Percentiles rank a stretch among this genome's conserved stretches.
Conservation (phyloP, 75 land plant species). For the Chamaecyparis obtusa region DNA sequence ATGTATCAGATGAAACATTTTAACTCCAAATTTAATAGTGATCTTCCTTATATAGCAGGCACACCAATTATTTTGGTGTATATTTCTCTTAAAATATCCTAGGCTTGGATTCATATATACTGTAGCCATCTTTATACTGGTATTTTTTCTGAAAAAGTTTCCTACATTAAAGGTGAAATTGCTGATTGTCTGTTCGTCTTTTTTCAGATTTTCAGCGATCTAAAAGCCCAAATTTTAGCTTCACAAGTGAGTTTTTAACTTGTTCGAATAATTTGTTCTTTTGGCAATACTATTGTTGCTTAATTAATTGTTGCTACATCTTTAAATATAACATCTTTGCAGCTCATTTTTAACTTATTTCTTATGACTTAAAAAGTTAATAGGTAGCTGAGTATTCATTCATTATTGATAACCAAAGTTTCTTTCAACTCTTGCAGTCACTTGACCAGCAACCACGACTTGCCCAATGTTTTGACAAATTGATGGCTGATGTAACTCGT, state of each 20-base stretch:
- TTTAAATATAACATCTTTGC: neutral
- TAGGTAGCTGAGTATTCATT: neutral
- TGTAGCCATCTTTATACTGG: neutral
- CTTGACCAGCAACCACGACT: constrained; percentile 82
- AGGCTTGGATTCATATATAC: neutral
- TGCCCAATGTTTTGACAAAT: constrained; percentile 76
- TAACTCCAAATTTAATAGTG: neutral
- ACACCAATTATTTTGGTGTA: neutral
- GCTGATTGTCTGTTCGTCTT: neutral
- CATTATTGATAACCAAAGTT: neutral
- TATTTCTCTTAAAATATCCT: neutral
- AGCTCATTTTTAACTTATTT: neutral
- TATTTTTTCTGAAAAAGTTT: neutral
- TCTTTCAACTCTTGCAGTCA: constrained; percentile 54
- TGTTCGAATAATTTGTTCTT: neutral
- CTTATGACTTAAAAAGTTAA: neutral
- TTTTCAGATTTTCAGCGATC: constrained; percentile 67
- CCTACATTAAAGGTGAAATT: neutral
- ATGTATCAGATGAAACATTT: neutral
- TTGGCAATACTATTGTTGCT: neutral
- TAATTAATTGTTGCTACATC: neutral
- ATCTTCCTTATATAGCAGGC: neutral
- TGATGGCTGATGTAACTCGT: constrained; percentile 84
- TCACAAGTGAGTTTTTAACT: constrained; percentile 45
- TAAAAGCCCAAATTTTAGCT: constrained; percentile 80